These are phyloP conservation scores for Diversispora eburnea DNA, from an alignment of 192 early-diverging fungal genomes.

Conservation along the genomic window DNA sequence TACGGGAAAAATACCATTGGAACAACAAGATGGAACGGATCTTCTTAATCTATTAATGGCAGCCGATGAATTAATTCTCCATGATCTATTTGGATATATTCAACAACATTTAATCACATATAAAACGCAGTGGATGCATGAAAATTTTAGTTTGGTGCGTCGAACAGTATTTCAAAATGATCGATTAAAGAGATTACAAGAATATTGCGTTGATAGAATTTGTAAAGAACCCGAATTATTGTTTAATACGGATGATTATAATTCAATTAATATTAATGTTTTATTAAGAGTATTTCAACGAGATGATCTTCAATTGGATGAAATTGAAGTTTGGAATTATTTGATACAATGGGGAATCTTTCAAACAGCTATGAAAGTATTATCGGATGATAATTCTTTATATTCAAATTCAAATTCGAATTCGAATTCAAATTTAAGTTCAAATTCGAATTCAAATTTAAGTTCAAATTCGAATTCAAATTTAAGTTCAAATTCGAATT, in stretches of 20 bases:
- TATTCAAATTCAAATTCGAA: too few relatives aligned
- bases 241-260: conserved; percentile 3
- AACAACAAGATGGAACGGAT: conserved; percentile 7
- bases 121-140: conserved; percentile 7
- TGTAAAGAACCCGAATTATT: conserved; percentile 11
- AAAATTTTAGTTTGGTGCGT: conserved; percentile 5
- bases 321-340: conserved; percentile 20
- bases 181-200: conserved; percentile 7
- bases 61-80: conserved; percentile 12
- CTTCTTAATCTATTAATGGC: conserved; percentile 20
- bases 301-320: conserved; percentile 18
- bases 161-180: conserved; percentile 19
- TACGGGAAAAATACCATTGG: conserved; percentile 14
- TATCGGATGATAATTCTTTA: not conserved
- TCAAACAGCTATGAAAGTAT: not conserved
- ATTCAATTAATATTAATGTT: conserved; percentile 7
- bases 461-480: too few relatives aligned
- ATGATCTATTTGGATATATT: conserved; percentile 6
- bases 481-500: too few relatives aligned
- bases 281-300: conserved; percentile 16
- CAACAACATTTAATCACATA: conserved; percentile 9
- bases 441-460: too few relatives aligned
- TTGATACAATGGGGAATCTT: conserved; percentile 18
- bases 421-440: too few relatives aligned
- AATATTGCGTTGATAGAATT: conserved; percentile 13